Base-by-base conservation (phyloP, 768 basidiomycete genomes). In the Tubosaeta sp. region DNA sequence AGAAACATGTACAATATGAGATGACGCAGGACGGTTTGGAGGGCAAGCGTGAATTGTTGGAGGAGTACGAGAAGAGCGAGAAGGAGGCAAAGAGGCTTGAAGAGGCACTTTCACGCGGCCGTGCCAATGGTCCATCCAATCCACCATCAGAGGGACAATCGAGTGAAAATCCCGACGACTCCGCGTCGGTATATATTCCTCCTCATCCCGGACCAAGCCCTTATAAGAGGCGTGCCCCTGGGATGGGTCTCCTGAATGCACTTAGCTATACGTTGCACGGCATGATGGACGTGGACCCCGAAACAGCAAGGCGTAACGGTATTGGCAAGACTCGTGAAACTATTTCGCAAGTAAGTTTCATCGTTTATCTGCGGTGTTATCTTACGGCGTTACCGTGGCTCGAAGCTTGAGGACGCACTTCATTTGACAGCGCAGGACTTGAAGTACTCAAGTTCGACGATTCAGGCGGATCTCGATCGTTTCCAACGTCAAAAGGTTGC, bases 401-500 rank as follows among this genome's bases (percentile, higher is more conserved):
- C 44, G 55, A 68, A 98, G 94, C 79, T 99, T 32, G 96, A 99
- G 67, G 94, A 94, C 62, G 95, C 94, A 6, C 76, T 96, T 54
- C 93, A 97, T 69, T 76, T 94, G 27, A 82, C 92, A 4, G 90
- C 89, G 2, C 90, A 92, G 62, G 96, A 99, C 69, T 77, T 99
- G 40, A 95, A 97, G 65, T 98, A 95, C 69, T 90, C 95, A 0
- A 93, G 90, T 59, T 89, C 87, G 39, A 97, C 94, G 19, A 94
- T 99, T 47, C 96, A 99, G 68, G 91, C 92, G 14, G 96, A 99
- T 71, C 74, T 99, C 56, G 96, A 99, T 71, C 82, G 96, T 44
- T 99, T 99, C 71, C 96, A 99, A 67, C 82, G 96, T 21, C 96
- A 98, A 74, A 99, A 99, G 67, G 96, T 99, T 3, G 92, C 93